These are phyloP conservation scores for Phoenix dactylifera DNA, from an alignment of 176 grass and related monocot genomes.

Conservation along the genomic window DNA sequence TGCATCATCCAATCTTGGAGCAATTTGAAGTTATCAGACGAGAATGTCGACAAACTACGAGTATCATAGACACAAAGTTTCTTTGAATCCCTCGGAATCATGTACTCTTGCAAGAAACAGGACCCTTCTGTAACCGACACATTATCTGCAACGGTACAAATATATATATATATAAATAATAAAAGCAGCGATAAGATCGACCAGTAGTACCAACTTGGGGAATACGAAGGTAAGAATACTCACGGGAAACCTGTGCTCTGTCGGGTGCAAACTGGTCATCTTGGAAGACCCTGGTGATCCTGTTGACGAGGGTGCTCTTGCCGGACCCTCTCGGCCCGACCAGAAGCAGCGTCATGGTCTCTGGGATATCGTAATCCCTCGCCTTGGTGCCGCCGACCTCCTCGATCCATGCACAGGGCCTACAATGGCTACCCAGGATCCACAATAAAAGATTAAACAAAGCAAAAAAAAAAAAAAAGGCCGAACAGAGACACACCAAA, in stretches of 20 bases:
- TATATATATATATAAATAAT: too few species aligned
- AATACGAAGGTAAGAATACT: slow-evolving; percentile 7
- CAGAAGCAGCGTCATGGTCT: slow-evolving; percentile 54
- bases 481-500: not conserved
- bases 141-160: slow-evolving; percentile 29
- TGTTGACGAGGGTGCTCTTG: slow-evolving; percentile 66
- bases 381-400: slow-evolving; percentile 30
- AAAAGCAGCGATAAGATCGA: too few species aligned
- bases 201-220: too few species aligned
- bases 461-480: not conserved
- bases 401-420: slow-evolving; percentile 55
- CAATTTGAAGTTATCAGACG: slow-evolving; percentile 37
- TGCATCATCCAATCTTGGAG: slow-evolving; percentile 53
- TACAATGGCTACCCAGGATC: slow-evolving; percentile 32
- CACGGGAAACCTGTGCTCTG: slow-evolving; percentile 39
- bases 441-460: not conserved
- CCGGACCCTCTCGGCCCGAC: slow-evolving; percentile 67
- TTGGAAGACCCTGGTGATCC: slow-evolving; percentile 57
- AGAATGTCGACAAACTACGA: slow-evolving; percentile 25
- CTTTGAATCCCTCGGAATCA: slow-evolving; percentile 53
- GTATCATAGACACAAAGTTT: slow-evolving; percentile 79
- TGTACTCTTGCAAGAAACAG: slow-evolving; percentile 45
- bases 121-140: slow-evolving; percentile 26
- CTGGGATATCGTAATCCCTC: slow-evolving; percentile 47
- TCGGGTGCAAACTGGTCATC: slow-evolving; percentile 36